Evolutionary conservation across 2,329 filamentous ascomycete genomes (phyloP), one percentile per base, ranked within the genome.

Genomic region (Diaporthe citri): DNA sequence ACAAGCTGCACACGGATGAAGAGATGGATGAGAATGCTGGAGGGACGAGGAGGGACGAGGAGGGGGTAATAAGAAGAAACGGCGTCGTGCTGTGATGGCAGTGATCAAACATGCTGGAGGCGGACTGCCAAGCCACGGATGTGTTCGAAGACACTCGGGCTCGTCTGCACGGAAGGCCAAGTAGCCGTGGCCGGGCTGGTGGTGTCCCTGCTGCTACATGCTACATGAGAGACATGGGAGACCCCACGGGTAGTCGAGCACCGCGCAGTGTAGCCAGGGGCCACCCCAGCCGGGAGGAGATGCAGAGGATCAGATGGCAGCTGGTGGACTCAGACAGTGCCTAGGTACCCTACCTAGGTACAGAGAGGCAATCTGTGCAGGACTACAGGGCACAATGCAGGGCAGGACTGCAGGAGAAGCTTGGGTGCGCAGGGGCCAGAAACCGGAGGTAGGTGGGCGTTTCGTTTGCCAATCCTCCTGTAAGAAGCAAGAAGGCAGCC

Each of bases 1-100:
- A 79, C 78, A 79, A 77, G 73, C 59, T 74, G 75, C 76, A 74
- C 77, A 74, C 77, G 77, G 74, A 57, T 69, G 56, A 72, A 73
- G 73, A 77, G 74, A 64, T 34, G 25, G 39, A 7, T 74, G 69
- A 75, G 59, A 43, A 57, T 48, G 74, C 69, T 67, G 59, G 69
- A 73, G 46, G 60, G 74, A 66, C 43, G 73, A 59, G 52, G 71
- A 74, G 67, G 62, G 72, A 67, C 72, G 57, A 72, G 39, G 51
- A 59, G 59, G 57, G 57, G 69, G 41, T 72, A 75, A 52, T 71
- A 80, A 80, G 64, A 69, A 69, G 64, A 41, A 69, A 69, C 46
- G 79, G 72, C 72, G 60, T 71, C 72, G 64, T 60, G 73, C 70
- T 67, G 57, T 62, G 62, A 66, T 51, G 62, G 64, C 64, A 52